Base-by-base conservation (phyloP, 768 basidiomycete genomes). In the Russula sp. region DNA sequence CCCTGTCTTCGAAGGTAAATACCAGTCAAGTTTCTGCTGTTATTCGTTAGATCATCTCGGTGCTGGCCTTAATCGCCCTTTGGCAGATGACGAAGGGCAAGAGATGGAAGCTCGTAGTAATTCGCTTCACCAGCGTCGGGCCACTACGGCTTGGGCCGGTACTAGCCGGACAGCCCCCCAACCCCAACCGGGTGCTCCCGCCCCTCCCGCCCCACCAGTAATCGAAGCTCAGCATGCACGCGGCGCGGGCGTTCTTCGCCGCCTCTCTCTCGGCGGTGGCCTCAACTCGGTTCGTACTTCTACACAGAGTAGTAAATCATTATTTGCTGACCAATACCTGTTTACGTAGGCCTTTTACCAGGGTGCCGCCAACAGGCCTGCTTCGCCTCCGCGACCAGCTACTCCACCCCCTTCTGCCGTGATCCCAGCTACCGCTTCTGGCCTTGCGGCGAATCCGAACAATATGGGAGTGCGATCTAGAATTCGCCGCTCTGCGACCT, bases 201-300 rank as follows among this genome's bases (percentile, higher is more conserved):
- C 52, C n/a, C 73, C 77, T 1, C 30, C 53, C 20, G 30, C 57
- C 22, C 73, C 77, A n/a, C 69, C 79, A 20, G 65, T 75, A 40
- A 71, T 75, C 3, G 73, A 86, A 7, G 80, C 83, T 6, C 70
- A 69, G 26, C 73, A 77, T 18, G 88, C 90, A 64, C 82, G 91
- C 10, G 90, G 88, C 1, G 80, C 84, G 16, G 88, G 85, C 61
- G 78, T 92, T 32, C 75, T 93, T 64, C 82, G 90, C 57, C 82
- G 91, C 59, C 85, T 93, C 60, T 92, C 90, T 42, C 78, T 93
- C 11, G 84, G 87, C 57, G 74, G 77, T 49, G 77, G 82, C 22
- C 81, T 89, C 69, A 74, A 71, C 28, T 84, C 80, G 79, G 90
- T 89, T 68, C 70, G 83, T 63, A 77, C 28, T 53, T 4, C 42